These are phyloP conservation scores for Botryococcus braunii DNA, from an alignment of 163 green algal genomes.

Conservation along the genomic window DNA sequence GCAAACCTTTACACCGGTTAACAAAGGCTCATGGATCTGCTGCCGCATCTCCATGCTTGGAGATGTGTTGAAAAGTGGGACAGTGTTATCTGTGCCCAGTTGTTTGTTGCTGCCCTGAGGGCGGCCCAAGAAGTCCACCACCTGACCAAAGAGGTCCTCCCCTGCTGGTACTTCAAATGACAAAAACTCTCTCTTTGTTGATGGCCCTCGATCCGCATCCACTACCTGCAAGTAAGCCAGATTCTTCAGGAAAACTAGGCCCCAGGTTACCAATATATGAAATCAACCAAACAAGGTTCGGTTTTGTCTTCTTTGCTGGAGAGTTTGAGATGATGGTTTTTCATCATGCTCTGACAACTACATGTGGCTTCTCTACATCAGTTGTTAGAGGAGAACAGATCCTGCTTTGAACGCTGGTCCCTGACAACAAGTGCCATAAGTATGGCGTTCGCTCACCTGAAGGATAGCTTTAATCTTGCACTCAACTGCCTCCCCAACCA, in stretches of 20 bases:
- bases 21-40: conserved; percentile 64
- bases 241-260: too few relatives aligned
- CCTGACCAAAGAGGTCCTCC: conserved; percentile 32
- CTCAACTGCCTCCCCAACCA: conserved; percentile 51
- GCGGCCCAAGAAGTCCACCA: conserved; percentile 51
- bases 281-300: too few relatives aligned
- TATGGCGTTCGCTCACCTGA: too few relatives aligned
- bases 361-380: too few relatives aligned
- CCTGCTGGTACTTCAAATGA: conserved; percentile 33
- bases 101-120: conserved; percentile 7
- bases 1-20: conserved; percentile 62
- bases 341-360: too few relatives aligned
- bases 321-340: too few relatives aligned
- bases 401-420: too few relatives aligned
- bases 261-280: too few relatives aligned
- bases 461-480: conserved; percentile 72
- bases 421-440: too few relatives aligned
- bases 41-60: conserved; percentile 66
- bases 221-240: conserved; percentile 45
- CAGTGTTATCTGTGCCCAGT: conserved; percentile 16
- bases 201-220: conserved; percentile 57
- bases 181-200: conserved; percentile 69
- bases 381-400: too few relatives aligned
- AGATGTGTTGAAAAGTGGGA: conserved; percentile 59
- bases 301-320: too few relatives aligned